Percentiles rank a stretch among this genome's conserved stretches.
Evolutionary conservation across 768 basidiomycete genomes (phyloP).

Genomic region (Jaapia argillacea): DNA sequence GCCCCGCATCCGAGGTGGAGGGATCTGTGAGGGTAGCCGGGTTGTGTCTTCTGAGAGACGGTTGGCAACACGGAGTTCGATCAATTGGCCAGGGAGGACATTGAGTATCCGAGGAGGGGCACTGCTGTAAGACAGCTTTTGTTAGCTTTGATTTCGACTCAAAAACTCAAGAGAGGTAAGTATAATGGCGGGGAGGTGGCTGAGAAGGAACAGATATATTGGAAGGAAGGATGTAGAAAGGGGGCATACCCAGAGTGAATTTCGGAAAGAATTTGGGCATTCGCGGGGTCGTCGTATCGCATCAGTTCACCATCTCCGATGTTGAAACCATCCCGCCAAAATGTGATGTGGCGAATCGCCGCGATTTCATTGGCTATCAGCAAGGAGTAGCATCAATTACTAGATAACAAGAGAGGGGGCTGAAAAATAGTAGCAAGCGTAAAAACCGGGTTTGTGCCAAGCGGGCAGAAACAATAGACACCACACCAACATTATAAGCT

Average conservation of each 20-base stretch:
- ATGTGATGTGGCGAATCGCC: constrained; percentile 67
- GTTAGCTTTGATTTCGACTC: no score
- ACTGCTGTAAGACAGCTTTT: no score
- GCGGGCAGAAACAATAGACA: no score
- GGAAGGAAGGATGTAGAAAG: neutral
- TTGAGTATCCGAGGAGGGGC: constrained; percentile 75
- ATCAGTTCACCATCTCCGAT: constrained; percentile 83
- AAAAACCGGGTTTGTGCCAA: no score
- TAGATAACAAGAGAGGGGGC: neutral
- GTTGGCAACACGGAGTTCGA: constrained; percentile 72
- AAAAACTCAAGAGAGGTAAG: no score
- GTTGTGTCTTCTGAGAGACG: constrained; percentile 57
- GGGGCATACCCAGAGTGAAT: constrained; percentile 68
- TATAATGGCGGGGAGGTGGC: neutral
- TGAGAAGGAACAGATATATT: neutral
- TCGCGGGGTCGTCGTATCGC: constrained; percentile 72
- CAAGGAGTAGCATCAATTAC: constrained; percentile 8
- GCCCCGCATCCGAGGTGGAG: constrained; percentile 12
- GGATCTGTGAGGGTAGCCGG: constrained; percentile 38
- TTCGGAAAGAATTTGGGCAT: constrained; percentile 57
- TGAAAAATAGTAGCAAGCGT: no score
- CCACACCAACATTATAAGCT: no score
- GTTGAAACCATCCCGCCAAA: constrained; percentile 92
- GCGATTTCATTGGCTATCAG: constrained; percentile 35
- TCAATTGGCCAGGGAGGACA: constrained; percentile 65